Conservation (phyloP, 495 filamentous ascomycete genomes). For the Annulohypoxylon maeteangense region DNA sequence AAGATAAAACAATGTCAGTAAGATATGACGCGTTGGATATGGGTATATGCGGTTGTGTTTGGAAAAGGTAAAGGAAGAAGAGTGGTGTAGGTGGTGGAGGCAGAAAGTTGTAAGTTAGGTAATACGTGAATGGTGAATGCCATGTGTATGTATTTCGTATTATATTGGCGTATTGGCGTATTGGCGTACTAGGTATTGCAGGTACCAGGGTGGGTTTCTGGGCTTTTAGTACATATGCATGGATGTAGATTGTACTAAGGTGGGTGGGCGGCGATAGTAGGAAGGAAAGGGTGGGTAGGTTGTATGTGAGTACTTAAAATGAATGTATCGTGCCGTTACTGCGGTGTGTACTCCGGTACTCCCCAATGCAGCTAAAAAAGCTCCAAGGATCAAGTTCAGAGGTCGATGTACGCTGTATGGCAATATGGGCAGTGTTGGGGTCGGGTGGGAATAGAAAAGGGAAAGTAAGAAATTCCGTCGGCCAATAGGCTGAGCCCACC, state of each 20-base stretch:
- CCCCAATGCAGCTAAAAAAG: slow-evolving; percentile 4
- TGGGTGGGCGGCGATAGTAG: background rate
- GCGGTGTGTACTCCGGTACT: background rate
- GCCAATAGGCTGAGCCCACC: slow-evolving; percentile 34
- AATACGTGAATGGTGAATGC: background rate
- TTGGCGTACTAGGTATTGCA: too few species aligned
- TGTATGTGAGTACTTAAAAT: background rate
- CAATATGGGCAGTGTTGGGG: background rate
- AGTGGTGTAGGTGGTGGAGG: slow-evolving; percentile 2
- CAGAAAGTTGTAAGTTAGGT: slow-evolving; percentile 7
- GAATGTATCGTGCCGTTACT: background rate
- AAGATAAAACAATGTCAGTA: slow-evolving; percentile 3
- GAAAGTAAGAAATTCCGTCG: slow-evolving; percentile 28
- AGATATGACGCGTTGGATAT: slow-evolving; percentile 29
- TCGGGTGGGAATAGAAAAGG: slow-evolving; percentile 26
- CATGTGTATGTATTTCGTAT: background rate
- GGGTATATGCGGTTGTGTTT: slow-evolving; percentile 26
- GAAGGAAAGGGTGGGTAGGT: background rate
- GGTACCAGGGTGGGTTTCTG: background rate
- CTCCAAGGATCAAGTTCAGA: background rate
- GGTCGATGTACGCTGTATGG: background rate
- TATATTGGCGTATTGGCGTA: background rate
- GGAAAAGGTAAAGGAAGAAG: slow-evolving; percentile 8
- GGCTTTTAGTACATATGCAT: background rate
- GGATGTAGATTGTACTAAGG: background rate